phyloP scores from a whole-genome alignment of 257 asterid genomes.

The Leptodermis oblonga region DNA sequence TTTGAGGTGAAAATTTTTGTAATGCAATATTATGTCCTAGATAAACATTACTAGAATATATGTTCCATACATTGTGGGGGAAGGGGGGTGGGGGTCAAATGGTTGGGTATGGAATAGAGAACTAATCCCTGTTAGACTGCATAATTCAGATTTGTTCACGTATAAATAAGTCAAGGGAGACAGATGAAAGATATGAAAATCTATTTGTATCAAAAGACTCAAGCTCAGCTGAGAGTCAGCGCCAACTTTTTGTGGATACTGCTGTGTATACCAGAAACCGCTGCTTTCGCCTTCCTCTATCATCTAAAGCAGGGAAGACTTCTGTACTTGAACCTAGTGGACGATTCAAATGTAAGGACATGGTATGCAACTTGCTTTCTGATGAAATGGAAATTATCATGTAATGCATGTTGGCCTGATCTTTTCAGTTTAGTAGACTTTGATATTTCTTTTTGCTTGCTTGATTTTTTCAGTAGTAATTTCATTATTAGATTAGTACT shows the following conservation, averaged over 20 bases:
- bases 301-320: constrained; percentile 91
- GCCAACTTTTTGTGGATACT: constrained; percentile 75
- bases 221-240: constrained; percentile 37
- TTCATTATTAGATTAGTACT: not conserved
- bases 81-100: too few relatives aligned
- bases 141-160: constrained; percentile 70
- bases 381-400: not conserved
- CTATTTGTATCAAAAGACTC: constrained; percentile 66
- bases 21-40: not conserved
- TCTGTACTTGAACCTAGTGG: constrained; percentile 84
- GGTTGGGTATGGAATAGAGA: not conserved
- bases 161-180: constrained; percentile 52
- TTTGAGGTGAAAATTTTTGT: not conserved
- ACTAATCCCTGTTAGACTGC: constrained; percentile 14
- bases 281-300: constrained; percentile 84
- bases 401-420: not conserved
- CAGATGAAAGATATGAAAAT: constrained; percentile 49
- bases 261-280: constrained; percentile 97
- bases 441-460: not conserved
- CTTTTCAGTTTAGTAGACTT: not conserved
- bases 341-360: constrained; percentile 78
- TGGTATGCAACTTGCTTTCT: constrained; percentile 47
- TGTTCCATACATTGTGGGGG: not conserved
- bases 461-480: not conserved
- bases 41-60: not conserved